Percentiles rank a stretch among this genome's conserved stretches.
phyloP scores from a whole-genome alignment of 2,329 filamentous ascomycete species.

The Ceratocystis cacaofunesta region DNA sequence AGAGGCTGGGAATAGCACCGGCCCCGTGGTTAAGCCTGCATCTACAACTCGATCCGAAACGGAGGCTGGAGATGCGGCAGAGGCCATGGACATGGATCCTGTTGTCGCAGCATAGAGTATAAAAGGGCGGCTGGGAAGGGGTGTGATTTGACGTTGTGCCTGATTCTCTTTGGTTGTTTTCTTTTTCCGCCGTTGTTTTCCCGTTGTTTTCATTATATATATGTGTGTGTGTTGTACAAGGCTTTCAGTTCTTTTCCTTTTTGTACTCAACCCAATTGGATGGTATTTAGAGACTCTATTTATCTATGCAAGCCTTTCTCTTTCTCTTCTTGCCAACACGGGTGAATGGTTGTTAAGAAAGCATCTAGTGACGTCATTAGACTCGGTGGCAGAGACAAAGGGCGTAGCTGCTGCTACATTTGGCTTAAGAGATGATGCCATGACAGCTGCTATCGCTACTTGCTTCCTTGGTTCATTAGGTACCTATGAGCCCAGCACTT shows the following conservation, averaged over 20 bases:
- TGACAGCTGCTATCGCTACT: too few relatives aligned
- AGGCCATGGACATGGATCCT: constrained; percentile 8
- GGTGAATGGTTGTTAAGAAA: too few relatives aligned
- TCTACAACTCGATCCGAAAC: neutral
- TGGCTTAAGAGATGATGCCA: too few relatives aligned
- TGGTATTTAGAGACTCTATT: too few relatives aligned
- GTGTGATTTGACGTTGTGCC: neutral
- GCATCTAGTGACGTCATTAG: neutral
- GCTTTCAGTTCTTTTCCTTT: too few relatives aligned
- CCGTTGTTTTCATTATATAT: neutral
- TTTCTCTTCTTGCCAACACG: too few relatives aligned
- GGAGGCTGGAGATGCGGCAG: neutral
- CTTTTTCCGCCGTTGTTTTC: neutral
- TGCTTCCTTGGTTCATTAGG: too few relatives aligned
- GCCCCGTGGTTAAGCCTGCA: neutral
- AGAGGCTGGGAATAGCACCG: neutral
- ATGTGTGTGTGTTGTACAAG: neutral
- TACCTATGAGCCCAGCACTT: too few relatives aligned
- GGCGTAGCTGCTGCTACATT: too few relatives aligned
- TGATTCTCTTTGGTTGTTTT: neutral
- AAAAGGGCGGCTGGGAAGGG: neutral
- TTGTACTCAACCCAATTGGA: too few relatives aligned
- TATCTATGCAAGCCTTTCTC: too few relatives aligned
- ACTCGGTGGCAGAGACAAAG: too few relatives aligned
- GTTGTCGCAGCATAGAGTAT: neutral